Percentiles rank a stretch among this genome's conserved stretches.
phyloP scores from a whole-genome alignment of 371 early-diverging fungal genomes.

The Globomyces sp. region DNA sequence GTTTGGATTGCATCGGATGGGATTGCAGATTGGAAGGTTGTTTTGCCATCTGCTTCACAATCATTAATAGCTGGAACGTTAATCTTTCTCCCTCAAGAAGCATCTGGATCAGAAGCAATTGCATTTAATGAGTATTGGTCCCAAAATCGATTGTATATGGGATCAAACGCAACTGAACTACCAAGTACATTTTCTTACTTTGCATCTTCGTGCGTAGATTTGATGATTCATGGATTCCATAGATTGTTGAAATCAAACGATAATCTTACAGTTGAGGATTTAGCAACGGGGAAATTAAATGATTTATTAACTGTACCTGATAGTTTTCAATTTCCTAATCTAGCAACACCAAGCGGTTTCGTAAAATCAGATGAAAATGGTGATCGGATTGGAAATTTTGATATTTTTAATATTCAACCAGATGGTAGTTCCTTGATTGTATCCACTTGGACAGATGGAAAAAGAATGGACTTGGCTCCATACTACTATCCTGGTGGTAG shows the following conservation, averaged over 20 bases:
- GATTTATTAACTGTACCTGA: neutral
- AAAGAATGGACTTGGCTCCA: neutral
- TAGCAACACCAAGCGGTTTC: neutral
- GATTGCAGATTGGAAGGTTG: neutral
- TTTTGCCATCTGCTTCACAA: neutral
- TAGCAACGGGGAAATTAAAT: constrained; percentile 4
- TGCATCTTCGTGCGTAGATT: constrained; percentile 7
- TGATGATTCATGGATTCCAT: neutral
- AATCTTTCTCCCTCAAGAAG: constrained; percentile 4
- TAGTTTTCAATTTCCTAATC: constrained; percentile 14
- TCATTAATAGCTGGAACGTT: constrained; percentile 1
- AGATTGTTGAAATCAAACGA: neutral
- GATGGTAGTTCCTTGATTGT: neutral
- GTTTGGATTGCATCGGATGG: constrained; percentile 11
- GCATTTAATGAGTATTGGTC: constrained; percentile 11
- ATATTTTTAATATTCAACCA: neutral
- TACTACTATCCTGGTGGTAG: constrained; percentile 6
- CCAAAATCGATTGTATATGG: constrained; percentile 5
- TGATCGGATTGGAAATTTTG: neutral
- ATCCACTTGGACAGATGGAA: neutral
- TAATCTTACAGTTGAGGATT: neutral
- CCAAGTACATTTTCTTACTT: constrained; percentile 7
- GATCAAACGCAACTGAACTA: neutral
- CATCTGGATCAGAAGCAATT: constrained; percentile 2
- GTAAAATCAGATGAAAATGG: constrained; percentile 7